Evolutionary conservation across 1,284 basidiomycete species (phyloP), one percentile per base, ranked within the genome.

Genomic region (Kalmanozyma brasiliensis): DNA sequence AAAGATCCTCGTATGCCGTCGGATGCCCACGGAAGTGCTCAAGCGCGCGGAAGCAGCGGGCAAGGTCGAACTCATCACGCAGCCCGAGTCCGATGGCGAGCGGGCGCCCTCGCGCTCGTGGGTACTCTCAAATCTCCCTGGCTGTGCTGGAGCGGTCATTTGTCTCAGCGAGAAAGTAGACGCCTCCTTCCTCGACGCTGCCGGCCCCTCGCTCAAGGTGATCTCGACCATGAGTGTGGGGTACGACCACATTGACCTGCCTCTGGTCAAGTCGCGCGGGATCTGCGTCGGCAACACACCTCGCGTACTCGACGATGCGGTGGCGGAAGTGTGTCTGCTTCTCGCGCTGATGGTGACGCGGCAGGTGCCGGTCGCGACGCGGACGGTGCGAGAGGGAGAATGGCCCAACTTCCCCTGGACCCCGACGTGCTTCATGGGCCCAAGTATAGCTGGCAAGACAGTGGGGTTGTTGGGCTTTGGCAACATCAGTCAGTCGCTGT

Each of bases 401-500:
- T 90, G 89, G 89, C 85, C 87, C 1, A 82, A 83, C 40, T 87
- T 87, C 52, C 86, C 87, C 4, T 97, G 93, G 92, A 85, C 88
- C 1, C 94, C 69, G 26, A 58, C 60, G 2, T 83, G 85, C 10
- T 87, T 92, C 70, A 91, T 89, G 70, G 93, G 92, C 0, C 90
- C 89, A 0, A 90, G 92, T 3, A 75, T 82, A 8, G 32, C 72
- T 73, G 76, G 74, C 82, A 58, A 89, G 55, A 94, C 89, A 2
- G 87, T 90, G 4, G 94, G 93, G 0, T 95, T 98, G 84, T 84
- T 97, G 29, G 94, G 95, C 8, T 97, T 97, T 76, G 95, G 94
- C 6, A 89, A 94, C 41, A 96, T 78, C 52, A 55, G 59, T 16
- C 76, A 76, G 52, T 52, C 52, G 1, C 36, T 74, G 9, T 67